A percentile compares a stretch with the other conserved stretches of the same genome.
Conservation (phyloP, 2,329 filamentous ascomycete genomes). For the Talaromyces sp. region DNA sequence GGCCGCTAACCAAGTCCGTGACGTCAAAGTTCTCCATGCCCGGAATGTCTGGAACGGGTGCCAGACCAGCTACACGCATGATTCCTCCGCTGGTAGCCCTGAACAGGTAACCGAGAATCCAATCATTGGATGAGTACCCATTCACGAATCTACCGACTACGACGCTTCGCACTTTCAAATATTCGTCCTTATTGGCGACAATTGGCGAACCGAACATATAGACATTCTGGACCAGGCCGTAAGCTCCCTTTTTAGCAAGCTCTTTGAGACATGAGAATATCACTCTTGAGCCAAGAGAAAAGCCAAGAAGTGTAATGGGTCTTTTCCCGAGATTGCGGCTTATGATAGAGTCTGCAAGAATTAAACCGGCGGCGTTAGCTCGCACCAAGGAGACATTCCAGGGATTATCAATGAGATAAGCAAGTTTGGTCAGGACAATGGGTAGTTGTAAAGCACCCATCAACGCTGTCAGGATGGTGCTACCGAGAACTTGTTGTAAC, state of each 20-base stretch:
- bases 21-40: constrained; percentile 87
- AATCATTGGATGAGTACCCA: constrained; percentile 89
- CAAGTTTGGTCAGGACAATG: constrained; percentile 83
- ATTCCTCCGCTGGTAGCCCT: constrained; percentile 90
- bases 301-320: constrained; percentile 88
- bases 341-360: constrained; percentile 88
- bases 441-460: constrained; percentile 95
- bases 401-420: constrained; percentile 96
- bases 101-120: constrained; percentile 95
- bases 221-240: constrained; percentile 87
- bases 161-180: constrained; percentile 70
- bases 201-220: constrained; percentile 91
- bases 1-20: constrained; percentile 76
- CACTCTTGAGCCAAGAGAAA: constrained; percentile 84
- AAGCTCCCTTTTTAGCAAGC: constrained; percentile 74
- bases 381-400: constrained; percentile 96
- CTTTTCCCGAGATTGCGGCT: constrained; percentile 86
- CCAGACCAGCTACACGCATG: constrained; percentile 78
- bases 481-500: constrained; percentile 88
- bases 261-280: constrained; percentile 90
- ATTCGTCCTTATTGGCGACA: constrained; percentile 89
- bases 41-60: constrained; percentile 66
- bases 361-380: constrained; percentile 80
- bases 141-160: constrained; percentile 92
- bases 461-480: constrained; percentile 77